These are phyloP conservation scores for Melaleuca alternifolia DNA, from an alignment of 345 rosid genomes.

Conservation along the genomic window DNA sequence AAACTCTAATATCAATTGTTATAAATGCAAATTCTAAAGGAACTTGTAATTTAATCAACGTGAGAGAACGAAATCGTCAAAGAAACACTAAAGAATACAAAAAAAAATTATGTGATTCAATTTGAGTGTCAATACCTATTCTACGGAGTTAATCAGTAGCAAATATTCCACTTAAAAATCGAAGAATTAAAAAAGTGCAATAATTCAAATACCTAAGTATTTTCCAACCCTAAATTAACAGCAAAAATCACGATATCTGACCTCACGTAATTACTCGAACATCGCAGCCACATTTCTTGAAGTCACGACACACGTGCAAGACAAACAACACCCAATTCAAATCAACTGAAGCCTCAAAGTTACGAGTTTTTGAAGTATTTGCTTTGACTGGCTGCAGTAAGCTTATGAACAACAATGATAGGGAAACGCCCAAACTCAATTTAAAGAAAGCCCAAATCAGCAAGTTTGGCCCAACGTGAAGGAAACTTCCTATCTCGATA, in stretches of 20 bases:
- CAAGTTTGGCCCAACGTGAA: not conserved
- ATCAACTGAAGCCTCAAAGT: not conserved
- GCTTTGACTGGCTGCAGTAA: not conserved
- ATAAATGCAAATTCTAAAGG: not conserved
- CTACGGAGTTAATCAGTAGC: fast-evolving
- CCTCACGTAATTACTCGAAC: not conserved
- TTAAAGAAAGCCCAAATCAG: not conserved
- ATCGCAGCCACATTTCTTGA: not conserved
- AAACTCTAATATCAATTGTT: no score
- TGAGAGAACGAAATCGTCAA: not conserved
- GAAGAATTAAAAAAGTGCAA: not conserved
- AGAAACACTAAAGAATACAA: no score
- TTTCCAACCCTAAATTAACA: not conserved
- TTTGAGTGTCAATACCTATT: not conserved
- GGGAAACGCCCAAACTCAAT: not conserved
- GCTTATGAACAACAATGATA: not conserved
- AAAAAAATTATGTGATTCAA: no score
- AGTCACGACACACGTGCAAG: not conserved
- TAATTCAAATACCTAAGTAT: not conserved
- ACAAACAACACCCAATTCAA: not conserved
- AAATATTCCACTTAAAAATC: not conserved
- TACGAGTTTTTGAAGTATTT: not conserved
- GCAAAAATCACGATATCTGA: not conserved
- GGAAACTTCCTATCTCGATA: not conserved
- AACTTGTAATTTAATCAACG: no score